These are phyloP conservation scores for Fusarium transvaalense DNA, from an alignment of 2,329 filamentous ascomycete species.

Conservation along the genomic window DNA sequence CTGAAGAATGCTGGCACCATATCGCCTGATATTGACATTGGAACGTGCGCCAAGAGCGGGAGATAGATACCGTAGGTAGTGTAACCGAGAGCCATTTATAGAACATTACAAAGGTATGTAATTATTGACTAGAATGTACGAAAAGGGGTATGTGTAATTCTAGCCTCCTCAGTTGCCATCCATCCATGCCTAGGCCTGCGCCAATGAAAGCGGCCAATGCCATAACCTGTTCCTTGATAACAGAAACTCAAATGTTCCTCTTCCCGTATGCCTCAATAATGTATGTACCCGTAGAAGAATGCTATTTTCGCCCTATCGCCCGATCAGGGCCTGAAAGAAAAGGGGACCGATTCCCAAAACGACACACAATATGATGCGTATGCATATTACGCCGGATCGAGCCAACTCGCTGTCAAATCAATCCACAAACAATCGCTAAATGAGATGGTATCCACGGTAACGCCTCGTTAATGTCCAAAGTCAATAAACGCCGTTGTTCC, in stretches of 20 bases:
- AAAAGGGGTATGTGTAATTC: constrained; percentile 49
- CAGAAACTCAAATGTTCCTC: constrained; percentile 13
- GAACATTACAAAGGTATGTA: constrained; percentile 37
- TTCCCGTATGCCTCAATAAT: constrained; percentile 19
- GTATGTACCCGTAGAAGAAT: constrained; percentile 20
- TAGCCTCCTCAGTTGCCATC: constrained; percentile 37
- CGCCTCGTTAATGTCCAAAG: constrained; percentile 32
- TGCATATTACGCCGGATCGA: constrained; percentile 40
- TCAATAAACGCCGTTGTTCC: constrained; percentile 41
- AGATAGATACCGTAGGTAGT: not conserved
- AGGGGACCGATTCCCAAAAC: constrained; percentile 29
- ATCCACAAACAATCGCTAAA: constrained; percentile 39
- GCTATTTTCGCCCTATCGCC: constrained; percentile 13
- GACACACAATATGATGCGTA: constrained; percentile 30
- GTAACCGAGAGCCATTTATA: constrained; percentile 27
- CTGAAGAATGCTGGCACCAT: constrained; percentile 19
- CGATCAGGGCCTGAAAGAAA: constrained; percentile 20
- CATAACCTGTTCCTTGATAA: constrained; percentile 19
- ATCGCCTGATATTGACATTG: constrained; percentile 25
- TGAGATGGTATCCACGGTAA: constrained; percentile 42
- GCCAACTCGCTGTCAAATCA: constrained; percentile 37
- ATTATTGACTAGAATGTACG: constrained; percentile 45
- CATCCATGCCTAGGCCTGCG: constrained; percentile 20
- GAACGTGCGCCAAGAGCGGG: constrained; percentile 13
- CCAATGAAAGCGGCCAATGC: constrained; percentile 17